Evolutionary conservation across 2,329 filamentous ascomycete species (phyloP).

Genomic region (Trichoderma pleuroti): DNA sequence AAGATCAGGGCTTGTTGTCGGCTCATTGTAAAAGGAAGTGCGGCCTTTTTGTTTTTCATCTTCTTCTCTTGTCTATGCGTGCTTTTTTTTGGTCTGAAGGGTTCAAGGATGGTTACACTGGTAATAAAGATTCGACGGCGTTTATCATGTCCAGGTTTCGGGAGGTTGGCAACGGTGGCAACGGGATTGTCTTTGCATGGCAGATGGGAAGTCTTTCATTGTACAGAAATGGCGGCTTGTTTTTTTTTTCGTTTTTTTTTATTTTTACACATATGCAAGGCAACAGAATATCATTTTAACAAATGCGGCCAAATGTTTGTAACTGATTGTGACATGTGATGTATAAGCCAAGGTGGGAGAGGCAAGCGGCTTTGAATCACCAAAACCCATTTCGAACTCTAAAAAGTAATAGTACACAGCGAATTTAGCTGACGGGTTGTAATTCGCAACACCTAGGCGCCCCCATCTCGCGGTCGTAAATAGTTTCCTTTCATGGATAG

Average conservation of each 20-base stretch:
- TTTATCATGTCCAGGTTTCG: conserved; percentile 5
- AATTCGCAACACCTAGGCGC: conserved; percentile 3
- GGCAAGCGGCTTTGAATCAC: not conserved
- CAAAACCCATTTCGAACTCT: not conserved
- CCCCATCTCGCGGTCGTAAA: not conserved
- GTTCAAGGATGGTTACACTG: conserved; percentile 9
- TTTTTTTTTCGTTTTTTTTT: not conserved
- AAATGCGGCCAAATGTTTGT: conserved; percentile 4
- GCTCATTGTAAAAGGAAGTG: conserved; percentile 25
- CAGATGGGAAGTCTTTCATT: conserved; percentile 1
- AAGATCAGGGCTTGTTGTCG: conserved; percentile 25
- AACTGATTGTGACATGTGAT: not conserved
- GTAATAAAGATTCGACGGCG: conserved; percentile 18
- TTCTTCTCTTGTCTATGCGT: conserved; percentile 14
- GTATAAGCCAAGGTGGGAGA: not conserved
- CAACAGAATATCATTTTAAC: not conserved
- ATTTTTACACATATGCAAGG: not conserved
- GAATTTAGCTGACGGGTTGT: not conserved
- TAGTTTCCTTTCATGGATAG: not conserved
- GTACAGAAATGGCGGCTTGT: conserved; percentile 15
- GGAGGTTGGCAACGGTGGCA: conserved; percentile 9
- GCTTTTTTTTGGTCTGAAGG: conserved; percentile 9
- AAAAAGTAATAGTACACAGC: conserved; percentile 13
- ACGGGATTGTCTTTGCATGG: conserved; percentile 16
- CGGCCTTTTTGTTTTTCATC: conserved; percentile 19